Evolutionary conservation across 2,329 filamentous ascomycete species (phyloP).

Genomic region (Phyllosticta citribraziliensis): DNA sequence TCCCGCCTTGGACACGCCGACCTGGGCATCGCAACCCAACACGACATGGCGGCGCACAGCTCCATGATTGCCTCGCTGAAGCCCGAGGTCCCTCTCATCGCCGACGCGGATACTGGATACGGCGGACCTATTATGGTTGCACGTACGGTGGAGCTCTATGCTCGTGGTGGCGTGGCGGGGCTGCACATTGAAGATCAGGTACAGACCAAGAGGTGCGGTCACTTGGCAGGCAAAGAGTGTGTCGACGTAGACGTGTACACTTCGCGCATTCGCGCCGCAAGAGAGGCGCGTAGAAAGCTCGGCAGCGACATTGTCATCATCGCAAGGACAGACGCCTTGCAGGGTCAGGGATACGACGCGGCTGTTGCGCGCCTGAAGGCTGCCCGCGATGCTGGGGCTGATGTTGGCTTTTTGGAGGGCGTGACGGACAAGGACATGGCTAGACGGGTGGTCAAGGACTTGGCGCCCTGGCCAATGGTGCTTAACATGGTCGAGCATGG

Average conservation of each 20-base stretch:
- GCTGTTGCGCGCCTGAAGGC: conserved; percentile 28
- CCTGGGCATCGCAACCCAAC: conserved; percentile 50
- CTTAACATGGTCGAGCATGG: conserved; percentile 40
- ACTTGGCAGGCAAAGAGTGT: conserved; percentile 29
- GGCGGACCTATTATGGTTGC: conserved; percentile 14
- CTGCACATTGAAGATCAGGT: conserved; percentile 30
- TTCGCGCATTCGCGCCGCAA: conserved; percentile 23
- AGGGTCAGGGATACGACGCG: conserved; percentile 30
- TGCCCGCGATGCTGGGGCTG: conserved; percentile 31
- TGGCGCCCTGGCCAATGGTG: conserved; percentile 31
- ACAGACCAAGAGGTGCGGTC: conserved; percentile 31
- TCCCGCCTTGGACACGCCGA: conserved; percentile 54
- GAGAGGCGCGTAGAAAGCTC: conserved; percentile 22
- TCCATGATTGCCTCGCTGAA: conserved; percentile 54
- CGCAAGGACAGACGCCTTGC: conserved; percentile 32
- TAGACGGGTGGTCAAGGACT: conserved; percentile 23
- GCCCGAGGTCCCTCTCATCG: conserved; percentile 22
- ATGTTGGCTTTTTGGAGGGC: conserved; percentile 34
- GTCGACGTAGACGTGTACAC: conserved; percentile 22
- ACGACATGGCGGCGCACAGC: conserved; percentile 56
- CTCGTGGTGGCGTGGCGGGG: conserved; percentile 21
- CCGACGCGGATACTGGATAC: conserved; percentile 11
- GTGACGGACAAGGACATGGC: conserved; percentile 30
- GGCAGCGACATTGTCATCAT: conserved; percentile 35
- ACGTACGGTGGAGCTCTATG: conserved; percentile 16